Percentiles rank a stretch among this genome's conserved stretches.
Evolutionary conservation across 495 filamentous ascomycete species (phyloP).

Genomic region (Podospora conica): DNA sequence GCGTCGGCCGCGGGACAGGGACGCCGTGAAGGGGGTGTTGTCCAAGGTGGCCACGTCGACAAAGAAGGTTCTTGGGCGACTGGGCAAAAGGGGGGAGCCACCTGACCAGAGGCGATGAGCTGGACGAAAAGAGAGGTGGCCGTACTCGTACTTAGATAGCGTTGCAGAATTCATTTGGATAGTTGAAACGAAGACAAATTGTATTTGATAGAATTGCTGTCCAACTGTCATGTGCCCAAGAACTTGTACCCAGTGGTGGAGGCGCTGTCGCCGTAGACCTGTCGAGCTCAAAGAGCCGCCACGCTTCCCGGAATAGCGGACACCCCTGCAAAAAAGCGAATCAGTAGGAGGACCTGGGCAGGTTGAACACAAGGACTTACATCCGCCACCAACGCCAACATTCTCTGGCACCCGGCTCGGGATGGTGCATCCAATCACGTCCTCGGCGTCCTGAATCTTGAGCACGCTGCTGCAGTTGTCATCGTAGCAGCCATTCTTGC

Average conservation of each 20-base stretch:
- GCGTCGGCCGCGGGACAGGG: not conserved
- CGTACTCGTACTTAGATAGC: too few species aligned
- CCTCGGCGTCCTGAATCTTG: constrained; percentile 7
- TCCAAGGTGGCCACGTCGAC: not conserved
- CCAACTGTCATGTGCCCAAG: not conserved
- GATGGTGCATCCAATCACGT: constrained; percentile 3
- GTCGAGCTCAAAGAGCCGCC: not conserved
- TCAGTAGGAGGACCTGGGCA: not conserved
- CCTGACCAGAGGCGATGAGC: too few species aligned
- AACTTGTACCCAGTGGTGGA: not conserved
- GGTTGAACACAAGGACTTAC: not conserved
- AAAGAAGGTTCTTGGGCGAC: not conserved
- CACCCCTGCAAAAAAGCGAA: not conserved
- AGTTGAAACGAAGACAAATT: too few species aligned
- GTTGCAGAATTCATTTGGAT: too few species aligned
- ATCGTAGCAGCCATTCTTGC: constrained; percentile 26
- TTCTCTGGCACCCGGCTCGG: not conserved
- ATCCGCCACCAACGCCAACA: not conserved
- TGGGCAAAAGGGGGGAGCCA: not conserved
- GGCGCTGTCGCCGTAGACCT: not conserved
- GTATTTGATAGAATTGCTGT: too few species aligned
- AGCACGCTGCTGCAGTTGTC: constrained; percentile 31
- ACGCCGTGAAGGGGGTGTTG: not conserved
- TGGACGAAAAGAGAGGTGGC: too few species aligned
- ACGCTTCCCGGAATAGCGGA: not conserved